phyloP scores from a whole-genome alignment of 2,329 filamentous ascomycete genomes.

The Colletotrichum sansevieriae region DNA sequence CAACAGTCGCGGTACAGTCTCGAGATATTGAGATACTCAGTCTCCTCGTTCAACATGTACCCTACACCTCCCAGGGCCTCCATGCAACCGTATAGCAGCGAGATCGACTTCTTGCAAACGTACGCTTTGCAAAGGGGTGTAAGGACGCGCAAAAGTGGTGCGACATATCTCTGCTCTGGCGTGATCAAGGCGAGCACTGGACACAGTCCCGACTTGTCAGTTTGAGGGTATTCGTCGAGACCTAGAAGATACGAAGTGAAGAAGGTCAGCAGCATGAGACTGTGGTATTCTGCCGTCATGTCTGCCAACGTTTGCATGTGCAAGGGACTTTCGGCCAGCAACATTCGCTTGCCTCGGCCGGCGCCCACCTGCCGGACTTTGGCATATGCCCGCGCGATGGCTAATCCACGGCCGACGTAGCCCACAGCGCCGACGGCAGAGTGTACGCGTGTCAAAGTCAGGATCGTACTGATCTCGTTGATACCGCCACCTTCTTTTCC shows the following conservation, averaged over 20 bases:
- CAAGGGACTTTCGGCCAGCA: constrained; percentile 64
- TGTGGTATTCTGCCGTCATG: constrained; percentile 67
- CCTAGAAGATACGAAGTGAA: constrained; percentile 68
- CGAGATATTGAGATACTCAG: constrained; percentile 72
- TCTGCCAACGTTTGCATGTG: constrained; percentile 71
- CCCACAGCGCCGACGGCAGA: constrained; percentile 66
- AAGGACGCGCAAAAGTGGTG: constrained; percentile 66
- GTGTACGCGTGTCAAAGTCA: constrained; percentile 76
- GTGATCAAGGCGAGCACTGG: constrained; percentile 46
- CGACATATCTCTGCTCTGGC: constrained; percentile 50
- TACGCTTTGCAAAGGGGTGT: constrained; percentile 73
- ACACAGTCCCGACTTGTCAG: neutral
- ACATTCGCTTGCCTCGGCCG: constrained; percentile 48
- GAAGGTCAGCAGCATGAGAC: constrained; percentile 67
- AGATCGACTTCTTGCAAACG: constrained; percentile 63
- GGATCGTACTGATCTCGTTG: constrained; percentile 74
- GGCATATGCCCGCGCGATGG: constrained; percentile 69
- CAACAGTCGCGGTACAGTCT: constrained; percentile 74
- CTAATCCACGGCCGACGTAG: constrained; percentile 67
- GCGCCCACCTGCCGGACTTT: constrained; percentile 66
- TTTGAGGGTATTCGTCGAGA: constrained; percentile 58
- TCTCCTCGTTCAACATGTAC: constrained; percentile 73
- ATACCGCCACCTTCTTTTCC: constrained; percentile 76
- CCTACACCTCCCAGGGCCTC: constrained; percentile 76
- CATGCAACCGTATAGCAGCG: constrained; percentile 69